Evolutionary conservation across 192 early-diverging fungal genomes (phyloP), one percentile per base, ranked within the genome.

Genomic region (Spinellus fusiger): DNA sequence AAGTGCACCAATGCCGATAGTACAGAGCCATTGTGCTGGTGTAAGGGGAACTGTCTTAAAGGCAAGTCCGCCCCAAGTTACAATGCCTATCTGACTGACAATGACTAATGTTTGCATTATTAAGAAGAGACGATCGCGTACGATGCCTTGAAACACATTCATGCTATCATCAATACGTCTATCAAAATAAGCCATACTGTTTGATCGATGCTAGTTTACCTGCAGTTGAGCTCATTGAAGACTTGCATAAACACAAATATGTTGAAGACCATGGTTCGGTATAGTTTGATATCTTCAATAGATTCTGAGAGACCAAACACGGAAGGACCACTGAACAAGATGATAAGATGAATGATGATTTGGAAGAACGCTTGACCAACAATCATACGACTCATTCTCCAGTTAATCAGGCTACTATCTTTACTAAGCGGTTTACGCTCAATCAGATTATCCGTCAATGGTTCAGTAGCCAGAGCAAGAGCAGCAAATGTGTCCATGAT

Each of bases 401-500:
- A 87, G 56, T 80, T 90, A 66, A 98, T 92, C 60, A 98, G 68
- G 4, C 86, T 78, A 40, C 91, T 89, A 46, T 75, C 82, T 59
- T 81, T 86, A 49, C 81, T 75, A 23, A 87, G 80, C 7, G 96
- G 96, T 49, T 82, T 77, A 29, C 94, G 84, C 35, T 85, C 69
- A 38, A 98, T 76, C 28, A 98, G 79, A 0, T 89, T 91, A 47
- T 85, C 84, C 15, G 88, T 92, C 20, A 95, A 92, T 26, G 87
- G 85, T 54, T 98, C 96, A 2, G 91, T 93, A 15, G 92, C 92
- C 26, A 97, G 80, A n/a, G 91, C 93, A 35, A 95, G 77, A 16
- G 93, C 93, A 20, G 93, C 92, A 44, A 95, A 80, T 0, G 93
- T 92, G 71, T 94, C 92, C 91, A 93, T 94, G 66, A 95, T 93